Evolutionary conservation across 805 yeast species (phyloP).

Genomic region (Nakazawaea peltata): DNA sequence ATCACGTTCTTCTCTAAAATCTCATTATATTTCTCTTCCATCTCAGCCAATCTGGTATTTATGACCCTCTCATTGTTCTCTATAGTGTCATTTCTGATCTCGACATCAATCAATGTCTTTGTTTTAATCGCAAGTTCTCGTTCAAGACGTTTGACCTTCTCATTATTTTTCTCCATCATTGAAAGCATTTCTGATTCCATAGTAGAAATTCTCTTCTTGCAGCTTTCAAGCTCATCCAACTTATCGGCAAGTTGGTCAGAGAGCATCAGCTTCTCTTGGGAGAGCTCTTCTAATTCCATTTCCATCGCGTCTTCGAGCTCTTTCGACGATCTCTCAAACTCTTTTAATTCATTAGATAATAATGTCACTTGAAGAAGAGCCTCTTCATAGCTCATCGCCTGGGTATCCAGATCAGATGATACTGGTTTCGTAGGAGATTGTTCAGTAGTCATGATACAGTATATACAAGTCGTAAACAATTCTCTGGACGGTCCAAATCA

Average conservation of each 20-base stretch:
- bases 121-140: conserved; percentile 18
- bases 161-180: conserved; percentile 6
- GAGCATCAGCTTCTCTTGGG: conserved; percentile 17
- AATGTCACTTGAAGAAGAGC: conserved; percentile 23
- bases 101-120: conserved; percentile 28
- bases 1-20: conserved; percentile 32
- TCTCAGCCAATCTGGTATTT: conserved; percentile 23
- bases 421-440: too few species aligned
- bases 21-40: conserved; percentile 32
- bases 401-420: too few species aligned
- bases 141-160: conserved; percentile 15
- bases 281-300: conserved; percentile 27
- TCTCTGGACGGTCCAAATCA: too few species aligned
- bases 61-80: conserved; percentile 29
- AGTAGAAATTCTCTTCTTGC: background rate
- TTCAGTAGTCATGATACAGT: too few species aligned
- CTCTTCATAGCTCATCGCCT: conserved; percentile 15
- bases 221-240: background rate
- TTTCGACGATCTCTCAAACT: conserved; percentile 34
- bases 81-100: conserved; percentile 34
- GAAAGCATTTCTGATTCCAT: conserved; percentile 8
- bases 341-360: conserved; percentile 29
- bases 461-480: too few species aligned
- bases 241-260: conserved; percentile 11
- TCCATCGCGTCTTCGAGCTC: conserved; percentile 37